Percentiles rank a stretch among this genome's conserved stretches.
Conservation (phyloP, 805 yeast species). For the Ogataea corticis region DNA sequence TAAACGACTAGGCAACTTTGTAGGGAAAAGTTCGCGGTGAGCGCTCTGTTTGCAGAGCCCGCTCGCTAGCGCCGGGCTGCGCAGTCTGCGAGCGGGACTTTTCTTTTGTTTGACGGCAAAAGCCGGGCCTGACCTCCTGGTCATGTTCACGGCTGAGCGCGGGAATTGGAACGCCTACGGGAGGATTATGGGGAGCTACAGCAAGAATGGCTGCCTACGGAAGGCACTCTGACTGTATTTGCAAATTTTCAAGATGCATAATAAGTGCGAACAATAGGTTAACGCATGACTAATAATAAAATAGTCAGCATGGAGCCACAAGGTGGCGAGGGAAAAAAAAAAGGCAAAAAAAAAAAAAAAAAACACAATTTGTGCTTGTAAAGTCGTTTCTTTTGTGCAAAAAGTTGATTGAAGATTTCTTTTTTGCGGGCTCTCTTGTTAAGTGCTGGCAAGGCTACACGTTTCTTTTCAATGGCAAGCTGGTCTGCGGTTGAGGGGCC, state of each 20-base stretch:
- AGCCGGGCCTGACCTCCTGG: background rate
- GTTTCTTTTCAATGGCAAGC: no score
- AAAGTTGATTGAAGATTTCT: background rate
- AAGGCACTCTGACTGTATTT: background rate
- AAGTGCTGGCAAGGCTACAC: no score
- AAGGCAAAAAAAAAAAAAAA: background rate
- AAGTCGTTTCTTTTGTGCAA: background rate
- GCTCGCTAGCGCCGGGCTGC: background rate
- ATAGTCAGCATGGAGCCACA: background rate
- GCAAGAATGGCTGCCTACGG: background rate
- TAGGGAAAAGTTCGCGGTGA: background rate
- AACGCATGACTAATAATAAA: background rate
- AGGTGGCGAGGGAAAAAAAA: slow-evolving; percentile 6
- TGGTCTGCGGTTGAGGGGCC: no score
- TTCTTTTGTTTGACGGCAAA: background rate
- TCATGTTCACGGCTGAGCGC: background rate
- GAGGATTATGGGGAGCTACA: background rate
- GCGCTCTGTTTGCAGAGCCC: background rate
- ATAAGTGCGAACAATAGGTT: background rate
- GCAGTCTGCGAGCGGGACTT: background rate
- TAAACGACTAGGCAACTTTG: background rate
- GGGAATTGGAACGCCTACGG: no score
- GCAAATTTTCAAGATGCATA: background rate
- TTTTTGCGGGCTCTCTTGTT: no score
- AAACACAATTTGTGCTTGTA: no score